Evolutionary conservation across 2,329 filamentous ascomycete species (phyloP).

Genomic region (Trichoderma koningiopsis): DNA sequence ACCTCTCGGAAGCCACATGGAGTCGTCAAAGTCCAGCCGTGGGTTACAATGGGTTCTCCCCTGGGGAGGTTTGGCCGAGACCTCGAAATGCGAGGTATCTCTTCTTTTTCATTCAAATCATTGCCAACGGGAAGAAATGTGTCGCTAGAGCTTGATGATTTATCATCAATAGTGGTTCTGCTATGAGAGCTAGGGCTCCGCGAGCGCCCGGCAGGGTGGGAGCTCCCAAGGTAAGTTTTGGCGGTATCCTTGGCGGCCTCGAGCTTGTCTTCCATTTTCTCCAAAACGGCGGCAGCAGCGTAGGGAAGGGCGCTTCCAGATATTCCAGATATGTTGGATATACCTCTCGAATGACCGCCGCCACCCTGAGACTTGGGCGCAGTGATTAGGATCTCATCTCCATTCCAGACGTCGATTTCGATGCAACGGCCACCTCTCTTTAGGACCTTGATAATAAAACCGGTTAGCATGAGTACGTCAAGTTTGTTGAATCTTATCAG

Average conservation of each 20-base stretch:
- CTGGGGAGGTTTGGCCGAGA: constrained; percentile 38
- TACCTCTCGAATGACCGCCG: constrained; percentile 48
- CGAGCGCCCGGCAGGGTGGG: constrained; percentile 37
- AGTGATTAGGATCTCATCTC: constrained; percentile 48
- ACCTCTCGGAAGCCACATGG: constrained; percentile 87
- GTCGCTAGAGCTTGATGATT: constrained; percentile 38
- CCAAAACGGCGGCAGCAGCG: constrained; percentile 46
- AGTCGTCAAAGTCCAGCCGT: constrained; percentile 80
- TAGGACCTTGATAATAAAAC: constrained; percentile 57
- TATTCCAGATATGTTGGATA: constrained; percentile 28
- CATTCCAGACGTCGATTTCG: constrained; percentile 95
- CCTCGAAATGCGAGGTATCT: constrained; percentile 34
- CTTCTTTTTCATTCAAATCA: constrained; percentile 41
- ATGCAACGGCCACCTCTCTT: constrained; percentile 81
- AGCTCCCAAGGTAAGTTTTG: constrained; percentile 35
- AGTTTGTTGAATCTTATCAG: not conserved
- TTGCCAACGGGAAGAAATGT: constrained; percentile 35
- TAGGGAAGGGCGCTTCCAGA: constrained; percentile 52
- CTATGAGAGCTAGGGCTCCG: constrained; percentile 46
- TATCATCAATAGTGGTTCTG: constrained; percentile 35
- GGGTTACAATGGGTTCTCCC: constrained; percentile 77
- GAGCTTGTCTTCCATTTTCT: constrained; percentile 38
- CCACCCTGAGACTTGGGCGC: constrained; percentile 42
- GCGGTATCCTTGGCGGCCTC: constrained; percentile 34
- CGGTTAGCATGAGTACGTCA: not conserved